Base-by-base conservation (phyloP, 2,329 filamentous ascomycete genomes). In the Arthroderma uncinatum region DNA sequence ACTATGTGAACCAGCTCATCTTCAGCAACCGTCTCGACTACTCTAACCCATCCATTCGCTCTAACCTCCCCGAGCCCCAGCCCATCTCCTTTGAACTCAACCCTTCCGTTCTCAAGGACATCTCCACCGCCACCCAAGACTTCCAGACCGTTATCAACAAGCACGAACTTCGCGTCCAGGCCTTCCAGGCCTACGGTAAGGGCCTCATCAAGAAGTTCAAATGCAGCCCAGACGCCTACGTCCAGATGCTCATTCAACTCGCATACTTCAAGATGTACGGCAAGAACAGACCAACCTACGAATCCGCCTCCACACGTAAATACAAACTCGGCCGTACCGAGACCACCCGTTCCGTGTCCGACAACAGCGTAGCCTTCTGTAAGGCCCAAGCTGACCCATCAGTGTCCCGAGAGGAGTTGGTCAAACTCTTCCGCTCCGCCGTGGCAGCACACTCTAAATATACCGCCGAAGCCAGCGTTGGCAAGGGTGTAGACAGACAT, bases 221-320 rank as follows among this genome's bases (percentile, higher is more conserved):
- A 77, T 95, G 89, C 82, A 94, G 88, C 25, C 93, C 93, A 30
- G 94, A 98, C 67, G 93, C 92, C 33, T 98, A 94, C 73, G 90
- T 97, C 42, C 93, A 98, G 76, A 93, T 98, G 89, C 78, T 96
- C 71, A 98, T 98, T 71, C 93, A 98, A 74, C 83, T 97, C 55
- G 93, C 93, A 39, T 98, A 98, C 79, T 86, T 85, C 81, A 97
- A 97, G 77, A 96, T 98, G 89, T 95, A 94, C 75, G 93, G 93
- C 79, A 89, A 91, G 80, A 96, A 91, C 80, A 82, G 93, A 2
- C 93, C 93, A 1, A 98, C 94, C 0, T 98, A 98, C 77, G 93
- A 98, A 76, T 96, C 91, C 4, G 93, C 93, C 23, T 85, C 93
- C 2, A 95, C 89, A 2, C 86, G 94, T 57, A 89, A 91, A 68